A percentile compares a stretch with the other conserved stretches of the same genome.
phyloP scores from a whole-genome alignment of 2,329 filamentous ascomycete species.

The Fusarium sp. region DNA sequence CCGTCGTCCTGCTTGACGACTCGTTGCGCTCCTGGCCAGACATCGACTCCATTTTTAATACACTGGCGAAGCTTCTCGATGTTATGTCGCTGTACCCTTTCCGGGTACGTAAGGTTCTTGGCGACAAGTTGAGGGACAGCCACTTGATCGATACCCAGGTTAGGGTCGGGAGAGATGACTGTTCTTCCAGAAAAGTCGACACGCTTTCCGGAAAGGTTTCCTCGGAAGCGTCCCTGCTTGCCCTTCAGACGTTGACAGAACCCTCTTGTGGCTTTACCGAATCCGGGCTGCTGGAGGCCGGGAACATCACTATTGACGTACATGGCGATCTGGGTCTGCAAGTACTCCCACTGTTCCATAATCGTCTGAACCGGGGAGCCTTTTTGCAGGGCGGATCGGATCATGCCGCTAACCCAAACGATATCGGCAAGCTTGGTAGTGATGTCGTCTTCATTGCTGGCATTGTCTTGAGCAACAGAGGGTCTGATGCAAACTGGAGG shows the following conservation, averaged over 20 bases:
- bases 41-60: conserved; percentile 75
- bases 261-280: conserved; percentile 87
- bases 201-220: conserved; percentile 96
- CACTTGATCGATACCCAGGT: conserved; percentile 90
- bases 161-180: conserved; percentile 97
- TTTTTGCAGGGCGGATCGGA: conserved; percentile 81
- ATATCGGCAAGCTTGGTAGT: conserved; percentile 98
- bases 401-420: conserved; percentile 86
- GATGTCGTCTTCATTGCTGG: conserved; percentile 94
- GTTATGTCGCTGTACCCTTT: conserved; percentile 85
- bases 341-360: conserved; percentile 98
- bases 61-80: conserved; percentile 79
- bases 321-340: conserved; percentile 94
- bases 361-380: conserved; percentile 87
- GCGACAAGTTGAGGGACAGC: conserved; percentile 92
- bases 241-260: conserved; percentile 96
- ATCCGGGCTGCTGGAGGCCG: conserved; percentile 85
- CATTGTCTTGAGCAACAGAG: conserved; percentile 89
- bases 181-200: conserved; percentile 98
- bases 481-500: conserved; percentile 94
- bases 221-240: conserved; percentile 96
- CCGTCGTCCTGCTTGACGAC: conserved; percentile 75
- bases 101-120: conserved; percentile 94
- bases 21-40: conserved; percentile 88
- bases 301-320: conserved; percentile 98